Percentiles rank a stretch among this genome's conserved stretches.
Conservation (phyloP, 805 yeast species). For the Saccharomycopsis fodiens region DNA sequence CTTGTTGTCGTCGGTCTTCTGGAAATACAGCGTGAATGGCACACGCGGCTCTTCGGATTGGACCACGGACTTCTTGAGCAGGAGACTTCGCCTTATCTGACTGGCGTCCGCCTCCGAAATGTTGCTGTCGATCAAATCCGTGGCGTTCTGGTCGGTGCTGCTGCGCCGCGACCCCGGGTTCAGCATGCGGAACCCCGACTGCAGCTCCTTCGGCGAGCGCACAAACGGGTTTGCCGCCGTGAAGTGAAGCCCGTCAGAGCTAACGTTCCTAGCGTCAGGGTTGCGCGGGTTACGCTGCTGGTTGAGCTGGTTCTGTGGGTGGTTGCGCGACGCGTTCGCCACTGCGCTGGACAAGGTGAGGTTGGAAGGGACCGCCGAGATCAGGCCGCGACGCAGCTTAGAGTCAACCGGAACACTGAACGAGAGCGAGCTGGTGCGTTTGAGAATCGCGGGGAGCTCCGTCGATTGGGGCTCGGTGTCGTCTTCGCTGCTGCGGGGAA, state of each 20-base stretch:
- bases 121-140: slow-evolving; percentile 1
- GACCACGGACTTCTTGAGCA: slow-evolving; percentile 4
- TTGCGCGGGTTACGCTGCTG: slow-evolving; percentile 6
- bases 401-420: slow-evolving; percentile 40
- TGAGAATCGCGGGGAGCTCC: not conserved
- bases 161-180: slow-evolving; percentile 2
- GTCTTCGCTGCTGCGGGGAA: not conserved
- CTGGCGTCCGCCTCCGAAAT: slow-evolving; percentile 1
- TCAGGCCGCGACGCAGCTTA: slow-evolving; percentile 49
- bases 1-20: slow-evolving; percentile 72
- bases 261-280: not conserved
- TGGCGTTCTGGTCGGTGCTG: slow-evolving; percentile 11
- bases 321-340: slow-evolving; percentile 7
- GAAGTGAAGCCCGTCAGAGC: slow-evolving; percentile 4
- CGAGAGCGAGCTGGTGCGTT: slow-evolving; percentile 29
- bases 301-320: slow-evolving; percentile 15
- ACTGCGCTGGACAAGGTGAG: slow-evolving; percentile 25
- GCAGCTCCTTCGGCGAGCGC: not conserved
- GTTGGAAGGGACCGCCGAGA: slow-evolving; percentile 44
- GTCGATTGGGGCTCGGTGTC: not conserved
- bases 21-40: slow-evolving; percentile 67
- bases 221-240: not conserved
- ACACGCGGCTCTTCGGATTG: slow-evolving; percentile 7
- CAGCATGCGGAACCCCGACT: not conserved
- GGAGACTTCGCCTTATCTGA: slow-evolving; percentile 3